These are phyloP conservation scores for Aspergillus caelatus DNA, from an alignment of 2,329 filamentous ascomycete genomes.

Conservation along the genomic window DNA sequence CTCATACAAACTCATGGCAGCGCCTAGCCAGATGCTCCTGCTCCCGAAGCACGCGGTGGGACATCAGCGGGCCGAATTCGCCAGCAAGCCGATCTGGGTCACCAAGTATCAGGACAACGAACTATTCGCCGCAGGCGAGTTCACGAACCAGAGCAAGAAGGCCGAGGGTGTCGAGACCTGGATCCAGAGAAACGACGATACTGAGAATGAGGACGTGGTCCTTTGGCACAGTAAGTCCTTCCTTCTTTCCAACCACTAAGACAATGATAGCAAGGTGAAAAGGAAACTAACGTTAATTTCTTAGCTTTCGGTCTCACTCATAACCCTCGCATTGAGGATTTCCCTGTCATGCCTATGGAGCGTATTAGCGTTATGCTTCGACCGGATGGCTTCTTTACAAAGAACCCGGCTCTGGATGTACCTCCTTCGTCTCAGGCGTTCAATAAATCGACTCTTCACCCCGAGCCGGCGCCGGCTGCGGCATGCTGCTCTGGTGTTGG, in stretches of 20 bases:
- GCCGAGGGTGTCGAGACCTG: constrained; percentile 58
- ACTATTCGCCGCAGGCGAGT: constrained; percentile 57
- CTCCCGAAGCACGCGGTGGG: constrained; percentile 53
- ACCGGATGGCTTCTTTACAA: constrained; percentile 57
- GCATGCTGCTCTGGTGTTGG: constrained; percentile 25
- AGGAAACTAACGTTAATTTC: constrained; percentile 14
- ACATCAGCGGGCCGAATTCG: constrained; percentile 56
- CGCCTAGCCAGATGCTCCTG: constrained; percentile 62
- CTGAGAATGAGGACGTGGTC: constrained; percentile 50
- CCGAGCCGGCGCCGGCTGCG: constrained; percentile 19
- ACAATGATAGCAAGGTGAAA: background rate
- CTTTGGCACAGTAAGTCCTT: constrained; percentile 42
- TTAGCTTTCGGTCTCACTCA: constrained; percentile 61
- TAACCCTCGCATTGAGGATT: constrained; percentile 66
- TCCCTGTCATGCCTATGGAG: constrained; percentile 70
- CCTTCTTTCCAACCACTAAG: constrained; percentile 28
- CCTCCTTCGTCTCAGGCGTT: constrained; percentile 45
- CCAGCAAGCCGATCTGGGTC: constrained; percentile 58
- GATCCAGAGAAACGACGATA: constrained; percentile 50
- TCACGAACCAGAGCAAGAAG: constrained; percentile 60
- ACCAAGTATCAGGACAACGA: constrained; percentile 58
- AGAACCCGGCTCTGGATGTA: constrained; percentile 54
- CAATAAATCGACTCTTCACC: constrained; percentile 44
- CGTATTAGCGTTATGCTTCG: constrained; percentile 51
- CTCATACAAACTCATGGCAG: constrained; percentile 59